These are phyloP conservation scores for Rosa lucieae DNA, from an alignment of 306 rosid genomes.

Conservation along the genomic window DNA sequence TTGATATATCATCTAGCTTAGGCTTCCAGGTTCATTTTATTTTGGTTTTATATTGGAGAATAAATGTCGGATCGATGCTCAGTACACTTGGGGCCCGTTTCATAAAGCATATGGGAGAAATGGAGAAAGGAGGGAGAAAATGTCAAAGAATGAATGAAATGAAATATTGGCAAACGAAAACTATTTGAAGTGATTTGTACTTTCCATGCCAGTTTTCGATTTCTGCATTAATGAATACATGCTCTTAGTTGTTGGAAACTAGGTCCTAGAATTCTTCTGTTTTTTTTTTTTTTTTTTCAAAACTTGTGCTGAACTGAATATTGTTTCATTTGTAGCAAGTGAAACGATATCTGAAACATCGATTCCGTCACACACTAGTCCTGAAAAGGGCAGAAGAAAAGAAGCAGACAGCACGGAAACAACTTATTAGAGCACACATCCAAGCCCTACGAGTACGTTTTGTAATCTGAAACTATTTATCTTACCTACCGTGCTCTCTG, in stretches of 20 bases:
- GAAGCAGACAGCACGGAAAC: slow-evolving; percentile 35
- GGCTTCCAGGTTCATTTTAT: too few relatives aligned
- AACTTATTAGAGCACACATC: slow-evolving; percentile 49
- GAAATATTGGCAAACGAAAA: not conserved
- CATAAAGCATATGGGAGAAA: too few relatives aligned
- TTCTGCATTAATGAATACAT: not conserved
- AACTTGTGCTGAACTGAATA: not conserved
- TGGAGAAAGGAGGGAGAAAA: too few relatives aligned
- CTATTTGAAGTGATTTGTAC: not conserved
- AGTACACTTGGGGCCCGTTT: too few relatives aligned
- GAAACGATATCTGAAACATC: not conserved
- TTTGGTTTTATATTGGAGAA: too few relatives aligned
- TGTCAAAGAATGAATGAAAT: not conserved
- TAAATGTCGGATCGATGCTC: too few relatives aligned
- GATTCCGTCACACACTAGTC: not conserved
- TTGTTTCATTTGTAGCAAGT: not conserved
- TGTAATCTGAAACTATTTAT: slow-evolving; percentile 21
- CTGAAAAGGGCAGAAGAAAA: not conserved
- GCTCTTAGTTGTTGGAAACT: not conserved
- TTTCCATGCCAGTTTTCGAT: not conserved
- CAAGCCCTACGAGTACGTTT: slow-evolving; percentile 63
- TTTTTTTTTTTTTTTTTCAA: too few relatives aligned
- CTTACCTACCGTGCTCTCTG: slow-evolving; percentile 3
- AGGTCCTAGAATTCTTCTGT: not conserved
- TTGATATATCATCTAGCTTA: too few relatives aligned